Conservation (phyloP, 441 rosid species). For the Daphne laureola region DNA sequence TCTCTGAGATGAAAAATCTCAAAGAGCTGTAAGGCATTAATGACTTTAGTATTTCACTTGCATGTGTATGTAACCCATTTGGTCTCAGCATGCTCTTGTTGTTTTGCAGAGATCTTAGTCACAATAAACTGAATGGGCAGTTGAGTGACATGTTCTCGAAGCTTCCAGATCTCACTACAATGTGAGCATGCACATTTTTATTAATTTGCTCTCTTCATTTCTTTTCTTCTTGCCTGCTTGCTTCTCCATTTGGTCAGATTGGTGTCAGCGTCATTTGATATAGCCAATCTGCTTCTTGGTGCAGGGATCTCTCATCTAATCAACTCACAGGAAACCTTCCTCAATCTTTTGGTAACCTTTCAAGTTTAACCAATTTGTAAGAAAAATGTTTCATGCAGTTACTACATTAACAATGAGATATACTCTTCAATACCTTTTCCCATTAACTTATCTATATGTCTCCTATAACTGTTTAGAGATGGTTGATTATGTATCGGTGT, state of each 20-base stretch:
- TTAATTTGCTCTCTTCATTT: too few species aligned
- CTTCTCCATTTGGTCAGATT: too few species aligned
- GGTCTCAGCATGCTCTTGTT: constrained; percentile 3
- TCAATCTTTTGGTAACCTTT: constrained; percentile 48
- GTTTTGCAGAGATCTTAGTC: constrained; percentile 51
- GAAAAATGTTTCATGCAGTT: constrained; percentile 6
- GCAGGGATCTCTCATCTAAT: constrained; percentile 82
- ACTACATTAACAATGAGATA: background rate
- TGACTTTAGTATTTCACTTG: too few species aligned
- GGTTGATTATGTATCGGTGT: constrained; percentile 6
- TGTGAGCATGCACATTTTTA: constrained; percentile 36
- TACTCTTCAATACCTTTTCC: background rate
- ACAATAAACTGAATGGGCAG: constrained; percentile 68
- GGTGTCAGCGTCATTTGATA: too few species aligned
- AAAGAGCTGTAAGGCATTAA: constrained; percentile 40
- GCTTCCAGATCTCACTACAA: constrained; percentile 51
- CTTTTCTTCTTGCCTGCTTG: too few species aligned
- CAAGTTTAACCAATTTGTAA: constrained; percentile 59
- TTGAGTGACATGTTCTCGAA: constrained; percentile 80
- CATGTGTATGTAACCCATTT: too few species aligned
- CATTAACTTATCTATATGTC: background rate
- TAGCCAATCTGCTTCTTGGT: background rate
- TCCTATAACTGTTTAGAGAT: constrained; percentile 3
- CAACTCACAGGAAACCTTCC: constrained; percentile 67
- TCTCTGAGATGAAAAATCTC: constrained; percentile 66